Base-by-base conservation (phyloP, 2,329 filamentous ascomycete species). In the Fusarium pininemorale region DNA sequence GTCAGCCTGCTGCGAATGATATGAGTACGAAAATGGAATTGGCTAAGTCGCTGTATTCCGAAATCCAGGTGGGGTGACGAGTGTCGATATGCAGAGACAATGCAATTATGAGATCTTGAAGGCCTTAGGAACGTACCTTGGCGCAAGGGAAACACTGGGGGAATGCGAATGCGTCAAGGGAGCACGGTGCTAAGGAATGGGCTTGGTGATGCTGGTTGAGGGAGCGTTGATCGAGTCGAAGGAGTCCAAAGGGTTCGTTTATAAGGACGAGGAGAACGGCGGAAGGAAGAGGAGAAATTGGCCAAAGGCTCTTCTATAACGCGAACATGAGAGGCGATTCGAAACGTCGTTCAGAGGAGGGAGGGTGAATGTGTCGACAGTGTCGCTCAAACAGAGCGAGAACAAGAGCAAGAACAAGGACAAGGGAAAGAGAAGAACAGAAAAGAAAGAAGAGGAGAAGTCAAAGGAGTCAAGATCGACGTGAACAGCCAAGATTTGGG, bases 261-360 rank as follows among this genome's bases (percentile, higher is more conserved):
- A 58, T 45, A 45, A 53, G 69, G 63, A 61, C 58, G 63, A 61
- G 35, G 63, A 44, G 72, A 63, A 63, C 62, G 70, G 57, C 70
- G 53, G 63, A 62, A 51, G 65, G 62, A 61, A 68, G 72, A 74
- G 65, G 60, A 72, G 57, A 74, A 69, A 66, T 61, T 59, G 60
- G 68, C 69, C 69, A 65, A 69, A 69, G 70, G 73, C 73, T 80
- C 78, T 80, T 79, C 80, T 83, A 83, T 82, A 81, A 83, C 77
- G 72, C 75, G 74, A 58, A 78, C 81, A 83, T 82, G 77, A 75
- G 73, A 79, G 69, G 73, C 75, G 68, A 54, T 51, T 56, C 55
- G 67, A 68, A 66, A 44, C 32, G 45, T 38, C 39, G 41, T 26
- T 55, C 51, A 55, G 20, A 30, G 28, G 45, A 39, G 37, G 50